A percentile compares a stretch with the other conserved stretches of the same genome.
Evolutionary conservation across 2,329 filamentous ascomycete species (phyloP).

Genomic region (Salinomyces thailandicus): DNA sequence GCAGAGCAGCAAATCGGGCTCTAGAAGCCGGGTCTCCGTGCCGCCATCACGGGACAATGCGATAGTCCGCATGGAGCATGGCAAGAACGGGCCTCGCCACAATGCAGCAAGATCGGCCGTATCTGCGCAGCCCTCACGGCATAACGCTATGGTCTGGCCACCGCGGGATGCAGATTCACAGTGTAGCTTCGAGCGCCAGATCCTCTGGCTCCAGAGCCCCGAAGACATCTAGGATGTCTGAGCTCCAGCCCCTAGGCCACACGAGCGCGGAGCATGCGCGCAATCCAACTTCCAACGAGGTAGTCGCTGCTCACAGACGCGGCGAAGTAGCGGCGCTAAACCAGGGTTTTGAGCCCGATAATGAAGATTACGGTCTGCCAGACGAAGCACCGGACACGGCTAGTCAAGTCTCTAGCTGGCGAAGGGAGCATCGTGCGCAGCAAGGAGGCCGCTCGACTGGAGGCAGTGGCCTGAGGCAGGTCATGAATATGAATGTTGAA

Average conservation of each 20-base stretch:
- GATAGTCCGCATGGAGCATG: background rate
- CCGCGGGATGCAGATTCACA: conserved; percentile 1
- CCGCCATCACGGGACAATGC: background rate
- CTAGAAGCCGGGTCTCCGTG: conserved; percentile 1
- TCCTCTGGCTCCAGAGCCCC: background rate
- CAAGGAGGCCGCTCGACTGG: too few species aligned
- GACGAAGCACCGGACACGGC: conserved; percentile 7
- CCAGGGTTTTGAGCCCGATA: too few species aligned
- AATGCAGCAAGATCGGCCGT: background rate
- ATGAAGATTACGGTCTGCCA: too few species aligned
- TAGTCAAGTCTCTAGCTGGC: conserved; percentile 3
- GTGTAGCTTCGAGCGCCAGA: background rate
- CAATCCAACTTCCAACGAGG: background rate
- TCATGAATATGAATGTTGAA: background rate
- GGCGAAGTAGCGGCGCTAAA: too few species aligned
- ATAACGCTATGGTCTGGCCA: background rate
- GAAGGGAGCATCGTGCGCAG: conserved; percentile 1
- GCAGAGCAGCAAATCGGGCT: too few species aligned
- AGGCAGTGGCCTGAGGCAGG: background rate
- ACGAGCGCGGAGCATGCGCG: background rate
- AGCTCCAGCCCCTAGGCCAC: background rate
- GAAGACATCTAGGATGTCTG: background rate
- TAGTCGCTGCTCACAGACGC: background rate
- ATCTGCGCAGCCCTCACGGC: background rate
- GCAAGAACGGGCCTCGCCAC: too few species aligned